Evolutionary conservation across 352 stramenopile species (phyloP).

Genomic region (Globisporangium uncinulatum): DNA sequence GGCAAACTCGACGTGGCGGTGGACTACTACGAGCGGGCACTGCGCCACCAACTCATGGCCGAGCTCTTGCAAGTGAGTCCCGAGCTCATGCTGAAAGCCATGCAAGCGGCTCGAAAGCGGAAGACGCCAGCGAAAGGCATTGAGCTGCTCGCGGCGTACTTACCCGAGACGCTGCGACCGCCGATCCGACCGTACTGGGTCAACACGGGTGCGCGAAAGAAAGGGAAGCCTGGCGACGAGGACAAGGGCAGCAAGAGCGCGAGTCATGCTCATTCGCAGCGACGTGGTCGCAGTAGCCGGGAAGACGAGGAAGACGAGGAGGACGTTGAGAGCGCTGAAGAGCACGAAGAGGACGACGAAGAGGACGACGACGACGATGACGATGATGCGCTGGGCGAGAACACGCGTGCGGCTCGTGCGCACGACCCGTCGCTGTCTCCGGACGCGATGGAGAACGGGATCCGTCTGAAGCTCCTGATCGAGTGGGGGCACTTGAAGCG

Average conservation of each 20-base stretch:
- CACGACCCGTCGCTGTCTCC: slow-evolving; percentile 73
- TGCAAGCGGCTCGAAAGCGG: slow-evolving; percentile 55
- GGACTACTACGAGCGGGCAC: slow-evolving; percentile 73
- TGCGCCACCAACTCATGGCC: slow-evolving; percentile 43
- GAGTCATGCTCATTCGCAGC: background rate
- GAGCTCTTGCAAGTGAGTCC: slow-evolving; percentile 50
- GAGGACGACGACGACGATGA: slow-evolving; percentile 56
- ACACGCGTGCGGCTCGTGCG: slow-evolving; percentile 48
- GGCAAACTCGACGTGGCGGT: slow-evolving; percentile 59
- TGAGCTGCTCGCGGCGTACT: slow-evolving; percentile 41
- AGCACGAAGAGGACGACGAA: slow-evolving; percentile 19
- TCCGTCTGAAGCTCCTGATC: slow-evolving; percentile 74
- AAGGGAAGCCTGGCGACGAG: slow-evolving; percentile 1
- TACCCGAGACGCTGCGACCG: slow-evolving; percentile 60
- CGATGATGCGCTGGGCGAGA: slow-evolving; percentile 39
- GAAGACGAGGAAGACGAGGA: slow-evolving; percentile 4
- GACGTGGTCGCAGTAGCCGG: background rate
- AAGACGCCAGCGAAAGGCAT: slow-evolving; percentile 48
- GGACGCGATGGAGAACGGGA: slow-evolving; percentile 82
- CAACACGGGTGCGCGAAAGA: slow-evolving; percentile 27
- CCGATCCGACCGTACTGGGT: slow-evolving; percentile 85
- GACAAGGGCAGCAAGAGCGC: slow-evolving; percentile 2
- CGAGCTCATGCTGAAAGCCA: slow-evolving; percentile 60
- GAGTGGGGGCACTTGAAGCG: slow-evolving; percentile 78
- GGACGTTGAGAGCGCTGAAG: slow-evolving; percentile 20